These are phyloP conservation scores for Microdochium paspali DNA, from an alignment of 2,329 filamentous ascomycete genomes.

Conservation along the genomic window DNA sequence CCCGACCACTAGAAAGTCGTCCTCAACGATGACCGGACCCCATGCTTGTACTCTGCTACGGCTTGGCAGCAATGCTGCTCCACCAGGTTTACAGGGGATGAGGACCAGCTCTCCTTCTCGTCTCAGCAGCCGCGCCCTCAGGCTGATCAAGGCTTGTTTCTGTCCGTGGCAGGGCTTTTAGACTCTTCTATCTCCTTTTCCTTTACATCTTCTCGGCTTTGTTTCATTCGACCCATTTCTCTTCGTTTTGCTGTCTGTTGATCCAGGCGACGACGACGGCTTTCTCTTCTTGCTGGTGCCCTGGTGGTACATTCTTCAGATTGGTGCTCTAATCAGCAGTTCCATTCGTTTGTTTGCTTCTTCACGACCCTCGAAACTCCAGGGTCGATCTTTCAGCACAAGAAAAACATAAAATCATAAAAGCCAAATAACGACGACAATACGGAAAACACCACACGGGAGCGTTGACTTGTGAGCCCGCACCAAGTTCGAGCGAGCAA, in stretches of 20 bases:
- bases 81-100: background rate
- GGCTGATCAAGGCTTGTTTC: background rate
- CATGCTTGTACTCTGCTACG: background rate
- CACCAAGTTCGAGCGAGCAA: no score
- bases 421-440: no score
- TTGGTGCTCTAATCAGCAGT: background rate
- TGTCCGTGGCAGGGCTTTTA: background rate
- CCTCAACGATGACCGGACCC: background rate
- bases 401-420: no score
- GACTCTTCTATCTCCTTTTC: background rate
- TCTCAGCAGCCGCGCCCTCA: background rate
- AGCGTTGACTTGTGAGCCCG: no score
- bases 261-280: background rate
- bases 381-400: background rate
- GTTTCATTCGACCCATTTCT: background rate
- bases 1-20: no score
- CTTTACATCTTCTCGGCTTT: background rate
- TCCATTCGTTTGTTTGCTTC: background rate
- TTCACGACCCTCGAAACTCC: slow-evolving; percentile 2
- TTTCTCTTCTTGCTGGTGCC: background rate
- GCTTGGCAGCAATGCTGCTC: background rate
- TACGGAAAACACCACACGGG: no score
- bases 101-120: background rate
- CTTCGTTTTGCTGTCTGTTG: background rate
- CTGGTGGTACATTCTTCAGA: background rate